These are phyloP conservation scores for Podospora australis DNA, from an alignment of 495 filamentous ascomycete species.

Conservation along the genomic window DNA sequence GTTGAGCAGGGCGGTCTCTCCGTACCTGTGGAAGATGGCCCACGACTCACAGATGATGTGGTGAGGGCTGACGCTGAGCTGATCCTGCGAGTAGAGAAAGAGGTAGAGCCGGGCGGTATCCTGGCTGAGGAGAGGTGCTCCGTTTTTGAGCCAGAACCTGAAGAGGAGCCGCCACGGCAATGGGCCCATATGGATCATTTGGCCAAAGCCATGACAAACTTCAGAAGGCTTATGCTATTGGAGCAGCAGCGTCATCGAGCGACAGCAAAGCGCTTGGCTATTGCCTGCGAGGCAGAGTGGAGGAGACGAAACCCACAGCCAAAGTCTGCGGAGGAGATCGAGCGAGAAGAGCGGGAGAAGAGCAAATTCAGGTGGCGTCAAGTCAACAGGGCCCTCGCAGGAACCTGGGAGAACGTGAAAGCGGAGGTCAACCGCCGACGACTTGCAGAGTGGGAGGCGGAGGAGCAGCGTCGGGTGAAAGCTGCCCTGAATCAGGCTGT, in stretches of 20 bases:
- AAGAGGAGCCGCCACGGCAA: conserved; percentile 65
- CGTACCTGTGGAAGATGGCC: conserved; percentile 46
- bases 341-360: conserved; percentile 47
- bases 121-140: conserved; percentile 66
- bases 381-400: conserved; percentile 60
- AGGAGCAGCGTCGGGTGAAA: conserved; percentile 74
- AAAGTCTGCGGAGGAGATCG: conserved; percentile 63
- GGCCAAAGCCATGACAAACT: conserved; percentile 69
- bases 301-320: conserved; percentile 60
- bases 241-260: conserved; percentile 68
- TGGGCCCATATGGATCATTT: conserved; percentile 85
- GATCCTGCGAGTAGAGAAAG: conserved; percentile 59
- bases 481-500: conserved; percentile 78
- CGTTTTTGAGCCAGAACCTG: conserved; percentile 68
- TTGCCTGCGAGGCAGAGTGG: conserved; percentile 56
- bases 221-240: conserved; percentile 66
- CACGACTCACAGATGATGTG: conserved; percentile 45
- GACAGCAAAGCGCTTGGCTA: conserved; percentile 59
- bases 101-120: conserved; percentile 65
- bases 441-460: conserved; percentile 72
- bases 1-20: conserved; percentile 46
- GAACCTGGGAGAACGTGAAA: conserved; percentile 73
- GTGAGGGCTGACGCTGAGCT: conserved; percentile 46
- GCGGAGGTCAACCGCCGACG: conserved; percentile 67
- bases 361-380: conserved; percentile 55